A percentile compares a stretch with the other conserved stretches of the same genome.
Conservation (phyloP, 176 grass and related monocot genomes). For the Carex parvula region DNA sequence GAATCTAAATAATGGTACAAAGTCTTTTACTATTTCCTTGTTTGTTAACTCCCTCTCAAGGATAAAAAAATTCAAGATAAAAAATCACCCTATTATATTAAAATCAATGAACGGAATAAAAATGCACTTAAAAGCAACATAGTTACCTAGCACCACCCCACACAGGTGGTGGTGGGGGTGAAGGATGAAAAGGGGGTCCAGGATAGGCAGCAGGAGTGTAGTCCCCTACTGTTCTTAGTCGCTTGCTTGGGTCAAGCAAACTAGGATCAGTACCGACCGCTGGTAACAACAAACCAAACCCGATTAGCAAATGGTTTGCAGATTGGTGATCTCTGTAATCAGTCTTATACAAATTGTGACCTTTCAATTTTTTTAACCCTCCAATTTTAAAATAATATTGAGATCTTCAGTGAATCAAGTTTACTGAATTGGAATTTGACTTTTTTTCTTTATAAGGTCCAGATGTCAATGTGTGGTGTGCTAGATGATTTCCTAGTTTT, state of each 20-base stretch:
- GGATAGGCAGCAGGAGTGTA: slow-evolving; percentile 79
- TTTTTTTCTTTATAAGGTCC: neutral
- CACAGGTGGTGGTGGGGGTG: slow-evolving; percentile 70
- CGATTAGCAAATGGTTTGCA: neutral
- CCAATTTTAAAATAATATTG: neutral
- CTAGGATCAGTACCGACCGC: slow-evolving; percentile 75
- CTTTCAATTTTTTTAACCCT: neutral
- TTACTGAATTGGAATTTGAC: neutral
- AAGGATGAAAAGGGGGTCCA: slow-evolving; percentile 72
- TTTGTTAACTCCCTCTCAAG: neutral
- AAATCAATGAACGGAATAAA: neutral
- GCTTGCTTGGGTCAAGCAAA: slow-evolving; percentile 87
- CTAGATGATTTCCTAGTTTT: neutral
- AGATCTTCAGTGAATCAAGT: neutral
- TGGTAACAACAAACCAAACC: slow-evolving; percentile 25
- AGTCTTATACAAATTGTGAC: neutral
- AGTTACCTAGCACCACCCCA: slow-evolving; percentile 70
- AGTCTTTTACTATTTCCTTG: neutral
- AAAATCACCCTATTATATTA: neutral
- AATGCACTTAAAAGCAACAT: neutral
- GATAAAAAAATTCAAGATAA: neutral
- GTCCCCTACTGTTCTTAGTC: slow-evolving; percentile 75
- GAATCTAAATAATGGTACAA: neutral
- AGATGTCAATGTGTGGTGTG: neutral
- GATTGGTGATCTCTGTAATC: neutral